Base-by-base conservation (phyloP, 2,329 filamentous ascomycete genomes). In the Microdochium bolleyi region DNA sequence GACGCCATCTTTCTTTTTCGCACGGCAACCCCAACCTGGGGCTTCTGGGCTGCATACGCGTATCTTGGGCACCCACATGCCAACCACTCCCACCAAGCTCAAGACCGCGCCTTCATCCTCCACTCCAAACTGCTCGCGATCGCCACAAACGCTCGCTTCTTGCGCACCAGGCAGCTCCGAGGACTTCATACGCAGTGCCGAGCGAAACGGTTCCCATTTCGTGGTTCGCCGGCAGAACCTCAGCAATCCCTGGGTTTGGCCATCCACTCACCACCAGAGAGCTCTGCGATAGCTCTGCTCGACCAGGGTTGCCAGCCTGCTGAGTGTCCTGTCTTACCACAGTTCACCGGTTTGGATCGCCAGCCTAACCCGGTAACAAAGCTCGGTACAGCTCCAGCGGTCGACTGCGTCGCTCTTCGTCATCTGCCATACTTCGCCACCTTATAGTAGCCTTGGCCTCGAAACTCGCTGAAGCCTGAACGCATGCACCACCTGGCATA, bases 261-360 rank as follows among this genome's bases (percentile, higher is more conserved):
- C 27, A 30, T 30, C 27, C 11, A 34, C 30, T 19, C 41, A 79
- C 62, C 2, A 80, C 37, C 14, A 41, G 7, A 4, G 37, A 19
- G 14, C 37, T 41, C 37, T 19, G 13, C 14, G 16, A 16, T 19
- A 41, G 37, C 13, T 16, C 19, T 8, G 7, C 19, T 46, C 41
- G 41, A 22, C 41, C n/a, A 46, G 41, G 61, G 13, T 21, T 46
- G 41, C 41, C 19, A 7, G 21, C 19, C 41, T 19, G 21, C 8
- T 7, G 7, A 46, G 3, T 22, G 7, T 21, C 19, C 22, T 19
- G 41, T 19, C 27, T 30, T 11, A 30, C 27, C 11, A 24, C 9
- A 46, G 13, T 19, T 22, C 41, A 46, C n/a, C 41, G 41, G 41
- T 19, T 46, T 19, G 41, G 41, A 24, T 46, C 41, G 41, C 19